Evolutionary conservation across 2,329 filamentous ascomycete species (phyloP).

Genomic region (Fusarium sp.): DNA sequence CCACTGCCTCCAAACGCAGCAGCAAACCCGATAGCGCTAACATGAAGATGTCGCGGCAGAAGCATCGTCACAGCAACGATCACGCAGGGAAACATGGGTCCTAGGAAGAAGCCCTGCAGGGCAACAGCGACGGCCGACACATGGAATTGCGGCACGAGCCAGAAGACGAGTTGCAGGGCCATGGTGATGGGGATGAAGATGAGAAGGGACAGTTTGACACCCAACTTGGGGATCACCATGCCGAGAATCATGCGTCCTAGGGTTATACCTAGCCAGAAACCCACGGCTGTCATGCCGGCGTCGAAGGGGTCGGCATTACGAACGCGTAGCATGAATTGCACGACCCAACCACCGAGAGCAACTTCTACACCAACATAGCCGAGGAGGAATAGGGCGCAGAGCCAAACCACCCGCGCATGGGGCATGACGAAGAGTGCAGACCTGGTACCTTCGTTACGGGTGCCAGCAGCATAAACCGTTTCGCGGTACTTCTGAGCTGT

Average conservation of each 20-base stretch:
- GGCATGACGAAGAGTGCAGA: conserved; percentile 56
- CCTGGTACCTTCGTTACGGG: conserved; percentile 28
- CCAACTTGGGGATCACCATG: conserved; percentile 63
- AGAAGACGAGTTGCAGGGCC: conserved; percentile 78
- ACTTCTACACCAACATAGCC: conserved; percentile 83
- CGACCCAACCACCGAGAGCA: conserved; percentile 85
- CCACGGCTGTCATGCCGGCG: conserved; percentile 79
- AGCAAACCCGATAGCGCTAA: conserved; percentile 80
- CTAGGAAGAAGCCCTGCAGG: conserved; percentile 82
- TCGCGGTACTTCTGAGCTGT: conserved; percentile 66
- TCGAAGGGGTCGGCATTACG: conserved; percentile 74
- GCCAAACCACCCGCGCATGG: conserved; percentile 70
- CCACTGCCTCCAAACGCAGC: conserved; percentile 80
- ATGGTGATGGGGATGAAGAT: conserved; percentile 73
- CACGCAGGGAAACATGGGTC: conserved; percentile 79
- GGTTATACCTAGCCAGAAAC: conserved; percentile 85
- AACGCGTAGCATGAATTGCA: conserved; percentile 83
- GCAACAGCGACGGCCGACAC: conserved; percentile 78
- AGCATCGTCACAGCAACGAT: conserved; percentile 76
- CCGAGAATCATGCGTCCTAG: conserved; percentile 64
- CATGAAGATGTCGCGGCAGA: conserved; percentile 78
- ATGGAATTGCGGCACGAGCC: conserved; percentile 82
- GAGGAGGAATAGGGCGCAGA: conserved; percentile 77
- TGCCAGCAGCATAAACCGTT: conserved; percentile 40
- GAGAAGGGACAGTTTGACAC: conserved; percentile 73